Conservation (phyloP, 352 stramenopile genomes). For the Phytophthora boehmeriae region DNA sequence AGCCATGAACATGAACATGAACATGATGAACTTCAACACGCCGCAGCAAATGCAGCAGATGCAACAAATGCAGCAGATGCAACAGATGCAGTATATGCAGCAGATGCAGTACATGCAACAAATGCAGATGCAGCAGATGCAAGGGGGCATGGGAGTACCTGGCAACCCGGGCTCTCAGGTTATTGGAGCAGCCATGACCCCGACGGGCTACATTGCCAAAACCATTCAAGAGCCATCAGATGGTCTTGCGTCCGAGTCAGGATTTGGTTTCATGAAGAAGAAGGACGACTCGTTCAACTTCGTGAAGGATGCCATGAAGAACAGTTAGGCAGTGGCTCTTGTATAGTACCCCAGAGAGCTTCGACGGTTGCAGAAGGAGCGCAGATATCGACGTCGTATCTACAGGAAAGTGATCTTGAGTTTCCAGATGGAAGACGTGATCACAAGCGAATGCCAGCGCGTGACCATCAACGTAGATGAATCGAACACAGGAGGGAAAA, state of each 20-base stretch:
- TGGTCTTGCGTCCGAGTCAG: slow-evolving; percentile 65
- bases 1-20: slow-evolving; percentile 63
- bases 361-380: slow-evolving; percentile 35
- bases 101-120: slow-evolving; percentile 80
- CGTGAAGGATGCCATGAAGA: slow-evolving; percentile 90
- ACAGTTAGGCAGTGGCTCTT: slow-evolving; percentile 54
- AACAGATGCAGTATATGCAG: slow-evolving; percentile 77
- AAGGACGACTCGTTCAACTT: slow-evolving; percentile 91
- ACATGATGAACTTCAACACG: slow-evolving; percentile 69
- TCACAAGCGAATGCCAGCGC: slow-evolving; percentile 18
- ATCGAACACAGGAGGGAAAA: slow-evolving; percentile 24
- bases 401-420: slow-evolving; percentile 26
- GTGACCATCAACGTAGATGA: slow-evolving; percentile 32
- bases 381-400: slow-evolving; percentile 34
- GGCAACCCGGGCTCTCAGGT: slow-evolving; percentile 64
- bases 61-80: slow-evolving; percentile 76
- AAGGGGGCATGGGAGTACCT: slow-evolving; percentile 41
- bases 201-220: slow-evolving; percentile 87
- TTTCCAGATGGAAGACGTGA: slow-evolving; percentile 17
- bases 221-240: slow-evolving; percentile 85
- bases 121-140: slow-evolving; percentile 73
- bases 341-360: slow-evolving; percentile 59
- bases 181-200: slow-evolving; percentile 86
- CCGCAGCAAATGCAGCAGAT: slow-evolving; percentile 57
- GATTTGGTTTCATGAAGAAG: slow-evolving; percentile 90